phyloP scores from a whole-genome alignment of 1,284 basidiomycete genomes.

The Sporisorium reilianum region DNA sequence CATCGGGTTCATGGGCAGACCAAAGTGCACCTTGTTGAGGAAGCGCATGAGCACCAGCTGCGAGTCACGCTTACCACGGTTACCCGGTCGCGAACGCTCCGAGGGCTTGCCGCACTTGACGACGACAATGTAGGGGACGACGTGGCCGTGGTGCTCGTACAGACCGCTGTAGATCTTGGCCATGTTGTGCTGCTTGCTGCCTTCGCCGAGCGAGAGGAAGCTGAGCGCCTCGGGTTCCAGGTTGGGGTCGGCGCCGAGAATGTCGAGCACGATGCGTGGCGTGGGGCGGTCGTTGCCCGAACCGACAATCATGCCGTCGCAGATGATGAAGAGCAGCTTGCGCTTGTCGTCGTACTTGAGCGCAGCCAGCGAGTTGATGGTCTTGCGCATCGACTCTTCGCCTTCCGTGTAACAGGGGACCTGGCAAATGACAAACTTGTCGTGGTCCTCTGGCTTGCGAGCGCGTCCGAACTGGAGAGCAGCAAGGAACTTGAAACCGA shows the following conservation, averaged over 20 bases:
- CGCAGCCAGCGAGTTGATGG: slow-evolving; percentile 92
- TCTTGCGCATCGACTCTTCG: slow-evolving; percentile 84
- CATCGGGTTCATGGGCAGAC: slow-evolving; percentile 92
- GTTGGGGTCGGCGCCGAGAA: slow-evolving; percentile 92
- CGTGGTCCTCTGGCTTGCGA: slow-evolving; percentile 92
- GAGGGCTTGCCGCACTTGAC: slow-evolving; percentile 96
- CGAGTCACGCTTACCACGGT: slow-evolving; percentile 78
- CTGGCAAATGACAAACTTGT: slow-evolving; percentile 98
- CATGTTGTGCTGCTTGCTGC: slow-evolving; percentile 96
- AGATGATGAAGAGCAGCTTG: slow-evolving; percentile 92
- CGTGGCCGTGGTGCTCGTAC: slow-evolving; percentile 93
- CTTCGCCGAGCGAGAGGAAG: slow-evolving; percentile 93
- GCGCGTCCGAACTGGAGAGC: slow-evolving; percentile 87
- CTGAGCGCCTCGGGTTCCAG: slow-evolving; percentile 93
- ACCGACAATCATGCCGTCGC: slow-evolving; percentile 98
- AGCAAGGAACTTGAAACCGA: slow-evolving; percentile 97
- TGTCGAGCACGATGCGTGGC: slow-evolving; percentile 88
- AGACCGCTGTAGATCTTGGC: slow-evolving; percentile 97
- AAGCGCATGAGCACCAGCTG: slow-evolving; percentile 97
- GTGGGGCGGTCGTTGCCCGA: slow-evolving; percentile 79
- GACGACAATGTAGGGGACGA: slow-evolving; percentile 95
- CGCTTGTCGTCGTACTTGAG: slow-evolving; percentile 99
- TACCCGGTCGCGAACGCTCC: slow-evolving; percentile 91
- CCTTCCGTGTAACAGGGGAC: slow-evolving; percentile 98
- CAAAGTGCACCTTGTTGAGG: slow-evolving; percentile 98